These are phyloP conservation scores for Lachnellula arida DNA, from an alignment of 2,329 filamentous ascomycete genomes.

Conservation along the genomic window DNA sequence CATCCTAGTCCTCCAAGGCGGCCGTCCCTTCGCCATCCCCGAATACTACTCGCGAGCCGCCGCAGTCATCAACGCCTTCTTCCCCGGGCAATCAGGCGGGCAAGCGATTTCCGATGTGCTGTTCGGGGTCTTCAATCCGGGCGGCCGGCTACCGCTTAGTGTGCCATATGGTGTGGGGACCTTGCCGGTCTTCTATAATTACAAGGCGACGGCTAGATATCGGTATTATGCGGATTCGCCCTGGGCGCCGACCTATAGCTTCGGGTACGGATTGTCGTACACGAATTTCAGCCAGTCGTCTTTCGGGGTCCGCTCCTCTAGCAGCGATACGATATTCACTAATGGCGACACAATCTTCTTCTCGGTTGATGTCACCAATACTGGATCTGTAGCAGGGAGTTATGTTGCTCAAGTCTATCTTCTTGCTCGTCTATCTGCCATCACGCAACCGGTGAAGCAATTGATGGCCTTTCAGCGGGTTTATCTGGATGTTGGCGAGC, in stretches of 20 bases:
- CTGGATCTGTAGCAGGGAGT: slow-evolving; percentile 53
- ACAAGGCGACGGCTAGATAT: slow-evolving; percentile 28
- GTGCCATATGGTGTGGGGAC: slow-evolving; percentile 35
- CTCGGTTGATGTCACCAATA: slow-evolving; percentile 57
- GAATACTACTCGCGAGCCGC: slow-evolving; percentile 36
- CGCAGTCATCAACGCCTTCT: slow-evolving; percentile 37
- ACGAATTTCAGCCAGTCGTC: slow-evolving; percentile 28
- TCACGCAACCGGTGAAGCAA: slow-evolving; percentile 40
- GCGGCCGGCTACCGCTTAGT: slow-evolving; percentile 34
- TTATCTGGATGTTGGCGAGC: slow-evolving; percentile 35
- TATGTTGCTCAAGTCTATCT: slow-evolving; percentile 56
- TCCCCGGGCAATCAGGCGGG: slow-evolving; percentile 16
- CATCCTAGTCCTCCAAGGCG: slow-evolving; percentile 39
- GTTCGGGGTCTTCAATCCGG: slow-evolving; percentile 32
- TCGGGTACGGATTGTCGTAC: slow-evolving; percentile 36
- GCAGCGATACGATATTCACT: slow-evolving; percentile 10
- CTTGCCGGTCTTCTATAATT: slow-evolving; percentile 35
- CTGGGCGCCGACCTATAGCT: slow-evolving; percentile 27
- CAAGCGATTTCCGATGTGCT: slow-evolving; percentile 31
- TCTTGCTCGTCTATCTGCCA: slow-evolving; percentile 36
- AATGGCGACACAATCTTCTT: slow-evolving; percentile 34
- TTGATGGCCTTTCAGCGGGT: slow-evolving; percentile 40
- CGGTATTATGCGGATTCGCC: slow-evolving; percentile 32
- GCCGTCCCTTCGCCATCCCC: slow-evolving; percentile 38
- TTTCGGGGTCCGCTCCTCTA: slow-evolving; percentile 24